These are phyloP conservation scores for Starmerella etchellsii DNA, from an alignment of 805 yeast genomes.

Conservation along the genomic window DNA sequence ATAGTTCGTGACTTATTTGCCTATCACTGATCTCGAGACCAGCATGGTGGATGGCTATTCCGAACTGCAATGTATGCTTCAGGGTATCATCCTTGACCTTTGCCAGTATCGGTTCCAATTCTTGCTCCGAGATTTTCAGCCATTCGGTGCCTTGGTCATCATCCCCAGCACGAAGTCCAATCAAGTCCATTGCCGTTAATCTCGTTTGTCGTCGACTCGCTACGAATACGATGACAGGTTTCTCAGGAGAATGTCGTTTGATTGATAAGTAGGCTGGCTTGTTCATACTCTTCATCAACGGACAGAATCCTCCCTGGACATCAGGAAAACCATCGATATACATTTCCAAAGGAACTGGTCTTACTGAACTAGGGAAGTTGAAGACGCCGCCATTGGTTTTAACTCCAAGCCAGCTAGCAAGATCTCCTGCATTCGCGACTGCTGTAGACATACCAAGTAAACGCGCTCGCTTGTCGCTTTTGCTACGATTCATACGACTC, in stretches of 20 bases:
- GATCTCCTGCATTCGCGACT: constrained; percentile 70
- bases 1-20: constrained; percentile 73
- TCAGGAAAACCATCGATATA: constrained; percentile 80
- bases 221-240: constrained; percentile 76
- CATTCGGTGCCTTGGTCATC: constrained; percentile 63
- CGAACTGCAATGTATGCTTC: constrained; percentile 58
- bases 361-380: constrained; percentile 68
- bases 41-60: constrained; percentile 93
- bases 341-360: constrained; percentile 80
- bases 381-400: constrained; percentile 44
- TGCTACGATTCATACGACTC: constrained; percentile 67
- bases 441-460: constrained; percentile 74
- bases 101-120: constrained; percentile 37
- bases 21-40: constrained; percentile 87
- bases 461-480: constrained; percentile 49
- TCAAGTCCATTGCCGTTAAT: constrained; percentile 64
- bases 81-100: constrained; percentile 75
- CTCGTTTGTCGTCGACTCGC: constrained; percentile 76
- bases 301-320: constrained; percentile 57
- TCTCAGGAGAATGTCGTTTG: constrained; percentile 73
- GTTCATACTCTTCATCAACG: constrained; percentile 77
- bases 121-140: constrained; percentile 50
- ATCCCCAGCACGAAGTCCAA: constrained; percentile 49
- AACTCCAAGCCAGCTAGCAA: constrained; percentile 77
- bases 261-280: constrained; percentile 88